Base-by-base conservation (phyloP, 23 red algal species). In the Gracilaria domingensis region DNA sequence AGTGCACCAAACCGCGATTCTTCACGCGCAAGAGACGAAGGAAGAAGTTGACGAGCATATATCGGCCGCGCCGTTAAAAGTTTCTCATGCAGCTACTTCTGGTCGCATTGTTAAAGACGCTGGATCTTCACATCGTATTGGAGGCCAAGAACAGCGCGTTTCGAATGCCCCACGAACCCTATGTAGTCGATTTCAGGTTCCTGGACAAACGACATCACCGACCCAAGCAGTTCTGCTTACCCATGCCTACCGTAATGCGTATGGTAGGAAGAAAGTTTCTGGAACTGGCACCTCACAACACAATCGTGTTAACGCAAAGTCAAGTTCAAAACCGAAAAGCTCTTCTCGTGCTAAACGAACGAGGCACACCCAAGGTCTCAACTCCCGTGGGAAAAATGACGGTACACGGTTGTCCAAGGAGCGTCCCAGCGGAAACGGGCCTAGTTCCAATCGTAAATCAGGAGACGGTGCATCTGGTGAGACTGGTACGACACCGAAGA, bases 401-500 rank as follows among this genome's bases (percentile, higher is more conserved):
- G 47, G 57, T 44, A 65, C 25, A 67, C 55, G 25, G 60, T 25
- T 56, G 36, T 40, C 81, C 24, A 50, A 49, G 37, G 60, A 65
- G 25, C 81, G 59, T 40, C 36, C 29, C n/a, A 28, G 60, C 30
- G 59, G 36, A 48, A 85, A 70, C 39, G 61, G 81, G 5, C 36
- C 40, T 17, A 21, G 50, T 11, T 28, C 72, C 50, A 50, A 4
- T 77, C 39, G 24, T 14, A 50, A 48, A 18, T 13, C 39, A 16
- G n/a, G 45, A 25, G 72, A 17, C 16, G 38, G 29, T 36, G 6
- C 4, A 8, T 62, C 18, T 62, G 36, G 0, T 53, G n/a, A n/a
- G n/a, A n/a, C n/a, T n/a, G 75, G 54, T 49, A 81, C 87, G 24
- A 67, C 87, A 8, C 71, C 71, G 44, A 90, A 81, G 74, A 77